A percentile compares a stretch with the other conserved stretches of the same genome.
phyloP scores from a whole-genome alignment of 1,139 yeast species.

The Diutina mesorugosa region DNA sequence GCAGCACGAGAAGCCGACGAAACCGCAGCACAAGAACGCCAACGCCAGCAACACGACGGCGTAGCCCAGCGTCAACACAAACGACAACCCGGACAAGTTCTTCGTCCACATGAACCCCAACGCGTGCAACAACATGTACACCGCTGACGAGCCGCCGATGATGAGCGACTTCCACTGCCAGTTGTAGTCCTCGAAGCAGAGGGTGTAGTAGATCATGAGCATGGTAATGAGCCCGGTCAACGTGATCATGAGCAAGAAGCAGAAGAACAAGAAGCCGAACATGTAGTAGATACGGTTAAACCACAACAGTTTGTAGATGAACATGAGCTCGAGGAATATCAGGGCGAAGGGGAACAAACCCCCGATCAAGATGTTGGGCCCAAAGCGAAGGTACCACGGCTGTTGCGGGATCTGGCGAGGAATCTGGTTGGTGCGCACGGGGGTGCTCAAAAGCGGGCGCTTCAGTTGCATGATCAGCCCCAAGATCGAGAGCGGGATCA shows the following conservation, averaged over 20 bases:
- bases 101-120: conserved; percentile 53
- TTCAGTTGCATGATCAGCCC: conserved; percentile 75
- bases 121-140: conserved; percentile 78
- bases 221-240: conserved; percentile 77
- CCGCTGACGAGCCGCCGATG: conserved; percentile 81
- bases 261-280: conserved; percentile 93
- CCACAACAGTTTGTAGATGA: conserved; percentile 82
- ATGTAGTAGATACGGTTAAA: conserved; percentile 87
- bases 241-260: conserved; percentile 67
- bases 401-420: conserved; percentile 93
- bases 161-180: conserved; percentile 96
- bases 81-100: conserved; percentile 59
- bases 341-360: conserved; percentile 95
- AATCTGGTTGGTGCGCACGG: conserved; percentile 85
- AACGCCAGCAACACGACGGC: conserved; percentile 57
- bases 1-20: conserved; percentile 72
- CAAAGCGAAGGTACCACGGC: conserved; percentile 67
- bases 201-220: conserved; percentile 68
- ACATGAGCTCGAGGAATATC: conserved; percentile 88
- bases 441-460: conserved; percentile 44
- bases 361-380: conserved; percentile 59
- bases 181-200: conserved; percentile 84
- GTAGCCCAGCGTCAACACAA: conserved; percentile 81
- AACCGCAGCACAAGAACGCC: conserved; percentile 75
- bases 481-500: conserved; percentile 70